A percentile compares a stretch with the other conserved stretches of the same genome.
phyloP scores from a whole-genome alignment of 2,329 filamentous ascomycete genomes.

The Hypoxylon sp. region DNA sequence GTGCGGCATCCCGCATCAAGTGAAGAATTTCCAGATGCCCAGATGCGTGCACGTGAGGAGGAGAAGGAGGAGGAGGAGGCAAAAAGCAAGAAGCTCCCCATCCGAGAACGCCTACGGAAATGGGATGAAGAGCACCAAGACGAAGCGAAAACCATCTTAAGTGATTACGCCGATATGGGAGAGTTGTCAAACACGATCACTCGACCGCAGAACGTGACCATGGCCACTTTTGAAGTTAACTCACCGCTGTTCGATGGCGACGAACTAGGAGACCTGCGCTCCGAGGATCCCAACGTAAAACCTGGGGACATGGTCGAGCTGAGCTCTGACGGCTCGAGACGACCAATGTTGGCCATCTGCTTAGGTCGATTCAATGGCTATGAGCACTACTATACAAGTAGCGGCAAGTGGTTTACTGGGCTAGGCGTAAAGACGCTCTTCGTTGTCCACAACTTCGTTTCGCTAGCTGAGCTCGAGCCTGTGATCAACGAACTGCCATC shows the following conservation, averaged over 20 bases:
- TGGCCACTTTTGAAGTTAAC: conserved; percentile 48
- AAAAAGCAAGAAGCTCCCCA: conserved; percentile 37
- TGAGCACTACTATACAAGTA: conserved; percentile 67
- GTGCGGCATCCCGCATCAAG: conserved; percentile 39
- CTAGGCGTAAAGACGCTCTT: conserved; percentile 61
- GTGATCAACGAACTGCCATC: conserved; percentile 56
- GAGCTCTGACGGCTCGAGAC: conserved; percentile 56
- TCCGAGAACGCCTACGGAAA: conserved; percentile 57
- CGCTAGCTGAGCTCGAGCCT: conserved; percentile 57
- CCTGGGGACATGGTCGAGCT: conserved; percentile 67
- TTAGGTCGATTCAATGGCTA: conserved; percentile 64
- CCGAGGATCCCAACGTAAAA: conserved; percentile 49
- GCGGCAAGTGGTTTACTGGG: conserved; percentile 64
- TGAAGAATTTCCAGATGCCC: conserved; percentile 12
- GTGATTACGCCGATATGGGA: conserved; percentile 50
- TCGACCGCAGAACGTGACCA: conserved; percentile 51
- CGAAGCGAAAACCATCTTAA: conserved; percentile 42
- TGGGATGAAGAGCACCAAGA: conserved; percentile 57
- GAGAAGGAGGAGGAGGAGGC: background rate
- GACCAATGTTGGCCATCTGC: conserved; percentile 65
- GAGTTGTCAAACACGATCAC: conserved; percentile 54
- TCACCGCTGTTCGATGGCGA: conserved; percentile 54
- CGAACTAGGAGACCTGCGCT: conserved; percentile 54
- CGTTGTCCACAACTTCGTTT: conserved; percentile 62
- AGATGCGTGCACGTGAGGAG: conserved; percentile 2